Conservation (phyloP, 2,329 filamentous ascomycete genomes). For the Trichoderma simmonsii region DNA sequence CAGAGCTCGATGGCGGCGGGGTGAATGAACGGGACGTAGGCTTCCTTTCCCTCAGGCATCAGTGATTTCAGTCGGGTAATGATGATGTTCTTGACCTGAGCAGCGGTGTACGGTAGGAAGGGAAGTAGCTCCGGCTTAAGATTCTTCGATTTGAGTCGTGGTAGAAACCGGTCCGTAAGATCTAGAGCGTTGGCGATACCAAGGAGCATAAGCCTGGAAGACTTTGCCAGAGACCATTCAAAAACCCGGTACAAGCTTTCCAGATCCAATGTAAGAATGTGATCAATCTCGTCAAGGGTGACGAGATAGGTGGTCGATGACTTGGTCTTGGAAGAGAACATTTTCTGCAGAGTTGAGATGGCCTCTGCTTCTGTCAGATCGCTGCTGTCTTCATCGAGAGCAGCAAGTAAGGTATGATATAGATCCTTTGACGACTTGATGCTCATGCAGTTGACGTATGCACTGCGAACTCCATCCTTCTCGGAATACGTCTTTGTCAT, state of each 20-base stretch:
- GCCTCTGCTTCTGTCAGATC: slow-evolving; percentile 65
- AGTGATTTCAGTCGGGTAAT: slow-evolving; percentile 76
- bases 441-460: slow-evolving; percentile 96
- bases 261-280: slow-evolving; percentile 82
- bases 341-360: slow-evolving; percentile 62
- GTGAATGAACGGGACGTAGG: slow-evolving; percentile 82
- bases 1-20: slow-evolving; percentile 92
- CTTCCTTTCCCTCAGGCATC: slow-evolving; percentile 55
- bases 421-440: slow-evolving; percentile 85
- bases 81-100: slow-evolving; percentile 85
- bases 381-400: slow-evolving; percentile 54
- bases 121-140: slow-evolving; percentile 85
- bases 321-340: slow-evolving; percentile 65
- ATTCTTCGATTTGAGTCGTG: slow-evolving; percentile 87
- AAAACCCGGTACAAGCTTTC: slow-evolving; percentile 92
- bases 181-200: slow-evolving; percentile 97
- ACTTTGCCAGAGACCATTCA: slow-evolving; percentile 85
- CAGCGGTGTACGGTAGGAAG: slow-evolving; percentile 86
- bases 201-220: slow-evolving; percentile 76
- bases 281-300: slow-evolving; percentile 91
- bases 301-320: slow-evolving; percentile 67
- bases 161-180: slow-evolving; percentile 90
- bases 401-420: slow-evolving; percentile 73
- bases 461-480: slow-evolving; percentile 58
- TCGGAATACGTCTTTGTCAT: slow-evolving; percentile 61